phyloP scores from a whole-genome alignment of 2,329 filamentous ascomycete species.

The Alternaria panax region DNA sequence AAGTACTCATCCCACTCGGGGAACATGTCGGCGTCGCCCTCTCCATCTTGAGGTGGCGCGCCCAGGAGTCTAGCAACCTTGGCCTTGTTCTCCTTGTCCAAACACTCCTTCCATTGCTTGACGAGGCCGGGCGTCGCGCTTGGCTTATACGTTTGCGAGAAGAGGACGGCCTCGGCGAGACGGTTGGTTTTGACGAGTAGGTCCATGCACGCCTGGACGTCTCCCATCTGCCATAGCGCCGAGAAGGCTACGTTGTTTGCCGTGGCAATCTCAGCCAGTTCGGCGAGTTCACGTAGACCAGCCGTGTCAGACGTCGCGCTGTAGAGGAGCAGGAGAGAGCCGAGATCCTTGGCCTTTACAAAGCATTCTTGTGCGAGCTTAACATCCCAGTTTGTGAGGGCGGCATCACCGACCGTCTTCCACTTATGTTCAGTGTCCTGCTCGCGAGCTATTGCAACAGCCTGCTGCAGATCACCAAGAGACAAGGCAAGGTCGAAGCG shows the following conservation, averaged over 20 bases:
- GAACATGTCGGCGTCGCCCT: slow-evolving; percentile 80
- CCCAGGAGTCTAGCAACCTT: slow-evolving; percentile 86
- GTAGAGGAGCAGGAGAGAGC: slow-evolving; percentile 86
- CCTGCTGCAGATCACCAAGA: slow-evolving; percentile 83
- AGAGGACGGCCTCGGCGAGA: slow-evolving; percentile 84
- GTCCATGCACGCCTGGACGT: slow-evolving; percentile 81
- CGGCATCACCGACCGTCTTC: slow-evolving; percentile 96
- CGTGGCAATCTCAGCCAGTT: slow-evolving; percentile 76
- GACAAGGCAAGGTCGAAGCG: slow-evolving; percentile 91
- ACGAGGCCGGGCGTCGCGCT: slow-evolving; percentile 73
- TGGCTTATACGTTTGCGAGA: slow-evolving; percentile 95
- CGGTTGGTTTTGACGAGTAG: slow-evolving; percentile 81
- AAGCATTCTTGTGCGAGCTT: slow-evolving; percentile 92
- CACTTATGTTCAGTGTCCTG: slow-evolving; percentile 95
- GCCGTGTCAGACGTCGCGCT: slow-evolving; percentile 81
- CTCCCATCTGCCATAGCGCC: slow-evolving; percentile 84
- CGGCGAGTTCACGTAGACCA: slow-evolving; percentile 75
- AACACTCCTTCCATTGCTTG: slow-evolving; percentile 77
- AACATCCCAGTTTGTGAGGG: slow-evolving; percentile 85
- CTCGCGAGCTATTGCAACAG: slow-evolving; percentile 80
- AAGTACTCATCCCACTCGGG: slow-evolving; percentile 96
- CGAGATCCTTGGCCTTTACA: slow-evolving; percentile 85
- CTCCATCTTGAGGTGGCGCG: slow-evolving; percentile 71
- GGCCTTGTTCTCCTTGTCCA: slow-evolving; percentile 85
- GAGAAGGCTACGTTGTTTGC: slow-evolving; percentile 94